These are phyloP conservation scores for Alnus glutinosa DNA, from an alignment of 306 rosid genomes.

Conservation along the genomic window DNA sequence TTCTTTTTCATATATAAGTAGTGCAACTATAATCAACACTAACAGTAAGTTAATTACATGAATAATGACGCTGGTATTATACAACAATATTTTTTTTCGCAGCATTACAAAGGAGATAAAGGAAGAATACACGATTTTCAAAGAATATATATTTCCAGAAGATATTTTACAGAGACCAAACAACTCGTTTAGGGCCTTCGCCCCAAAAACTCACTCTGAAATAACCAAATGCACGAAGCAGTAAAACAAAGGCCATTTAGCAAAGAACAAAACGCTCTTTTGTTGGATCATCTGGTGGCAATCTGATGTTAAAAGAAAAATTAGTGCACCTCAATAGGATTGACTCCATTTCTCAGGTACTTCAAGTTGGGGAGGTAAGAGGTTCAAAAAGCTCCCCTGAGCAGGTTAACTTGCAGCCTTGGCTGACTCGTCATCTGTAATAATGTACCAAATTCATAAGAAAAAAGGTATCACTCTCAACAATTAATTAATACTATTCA, in stretches of 20 bases:
- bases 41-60: slow-evolving; percentile 53
- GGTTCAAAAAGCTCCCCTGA: slow-evolving; percentile 84
- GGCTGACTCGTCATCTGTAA: slow-evolving; percentile 76
- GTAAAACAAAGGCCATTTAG: slow-evolving; percentile 41
- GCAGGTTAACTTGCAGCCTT: slow-evolving; percentile 50
- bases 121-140: slow-evolving; percentile 51
- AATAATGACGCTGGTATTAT: slow-evolving; percentile 34
- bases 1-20: slow-evolving; percentile 16
- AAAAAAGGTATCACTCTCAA: background rate
- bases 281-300: slow-evolving; percentile 31
- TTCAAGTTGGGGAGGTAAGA: slow-evolving; percentile 73
- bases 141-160: slow-evolving; percentile 52
- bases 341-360: slow-evolving; percentile 66
- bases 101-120: slow-evolving; percentile 34
- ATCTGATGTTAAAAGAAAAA: slow-evolving; percentile 36
- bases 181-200: slow-evolving; percentile 46
- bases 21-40: slow-evolving; percentile 38
- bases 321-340: slow-evolving; percentile 41
- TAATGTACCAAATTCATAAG: slow-evolving; percentile 15
- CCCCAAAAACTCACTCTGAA: slow-evolving; percentile 43
- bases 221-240: slow-evolving; percentile 42
- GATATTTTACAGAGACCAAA: slow-evolving; percentile 45
- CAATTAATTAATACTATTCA: background rate
- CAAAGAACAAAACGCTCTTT: slow-evolving; percentile 18
- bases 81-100: slow-evolving; percentile 19